These are phyloP conservation scores for Boletus vinaceobasis DNA, from an alignment of 768 basidiomycete genomes.

Conservation along the genomic window DNA sequence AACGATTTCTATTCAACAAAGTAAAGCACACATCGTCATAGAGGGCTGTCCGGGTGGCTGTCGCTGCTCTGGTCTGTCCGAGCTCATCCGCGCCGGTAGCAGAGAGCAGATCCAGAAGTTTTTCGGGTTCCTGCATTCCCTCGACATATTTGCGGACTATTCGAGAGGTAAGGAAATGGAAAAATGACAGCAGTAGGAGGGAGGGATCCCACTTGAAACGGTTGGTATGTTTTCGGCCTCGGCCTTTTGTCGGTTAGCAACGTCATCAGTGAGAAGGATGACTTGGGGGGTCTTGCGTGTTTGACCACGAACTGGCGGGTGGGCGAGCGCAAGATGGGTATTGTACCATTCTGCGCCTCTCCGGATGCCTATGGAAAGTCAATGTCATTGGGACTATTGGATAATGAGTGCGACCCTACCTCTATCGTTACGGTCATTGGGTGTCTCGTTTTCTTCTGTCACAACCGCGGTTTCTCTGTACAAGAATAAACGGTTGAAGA, in stretches of 20 bases:
- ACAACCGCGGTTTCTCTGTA: conserved; percentile 76
- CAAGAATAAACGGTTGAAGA: not conserved
- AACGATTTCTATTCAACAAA: not conserved
- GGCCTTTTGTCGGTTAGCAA: conserved; percentile 76
- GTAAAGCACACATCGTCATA: conserved; percentile 65
- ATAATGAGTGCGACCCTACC: conserved; percentile 39
- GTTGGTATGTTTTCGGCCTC: conserved; percentile 57
- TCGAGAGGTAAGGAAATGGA: not conserved
- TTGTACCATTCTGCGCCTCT: conserved; percentile 87
- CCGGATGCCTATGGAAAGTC: conserved; percentile 67
- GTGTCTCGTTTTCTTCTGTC: conserved; percentile 72
- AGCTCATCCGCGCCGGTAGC: conserved; percentile 59
- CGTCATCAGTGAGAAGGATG: conserved; percentile 87
- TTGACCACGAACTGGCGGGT: conserved; percentile 51
- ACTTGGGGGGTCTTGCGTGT: conserved; percentile 51
- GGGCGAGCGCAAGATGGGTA: conserved; percentile 57
- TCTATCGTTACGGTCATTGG: conserved; percentile 95
- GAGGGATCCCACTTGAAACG: conserved; percentile 50
- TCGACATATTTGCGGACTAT: conserved; percentile 81
- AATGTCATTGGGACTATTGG: not conserved
- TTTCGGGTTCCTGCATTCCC: conserved; percentile 57
- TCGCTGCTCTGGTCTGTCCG: conserved; percentile 56
- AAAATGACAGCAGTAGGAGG: not conserved
- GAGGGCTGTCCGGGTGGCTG: conserved; percentile 53
- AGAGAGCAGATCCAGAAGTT: conserved; percentile 80